Evolutionary conservation across 768 basidiomycete genomes (phyloP).

Genomic region (Termitomyces sp.): DNA sequence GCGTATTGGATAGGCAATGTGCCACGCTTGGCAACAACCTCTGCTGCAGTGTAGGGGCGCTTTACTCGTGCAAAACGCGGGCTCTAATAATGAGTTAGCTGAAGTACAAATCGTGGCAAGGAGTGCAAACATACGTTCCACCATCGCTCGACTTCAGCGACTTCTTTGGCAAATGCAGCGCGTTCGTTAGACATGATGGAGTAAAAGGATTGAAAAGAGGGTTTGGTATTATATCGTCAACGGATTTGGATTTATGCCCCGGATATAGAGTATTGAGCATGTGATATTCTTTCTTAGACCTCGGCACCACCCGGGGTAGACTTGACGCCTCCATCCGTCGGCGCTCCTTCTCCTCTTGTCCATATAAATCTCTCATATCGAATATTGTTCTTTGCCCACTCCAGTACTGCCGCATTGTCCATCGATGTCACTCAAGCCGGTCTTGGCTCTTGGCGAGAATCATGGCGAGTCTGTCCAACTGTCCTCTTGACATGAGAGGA

Average conservation of each 20-base stretch:
- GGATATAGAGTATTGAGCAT: constrained; percentile 28
- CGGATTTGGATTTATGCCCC: constrained; percentile 15
- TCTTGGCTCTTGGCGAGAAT: neutral
- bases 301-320: constrained; percentile 9
- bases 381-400: neutral
- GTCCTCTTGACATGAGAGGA: neutral
- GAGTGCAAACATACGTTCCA: constrained; percentile 64
- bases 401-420: neutral
- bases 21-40: constrained; percentile 93
- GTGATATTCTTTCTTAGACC: constrained; percentile 33
- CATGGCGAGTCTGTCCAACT: neutral
- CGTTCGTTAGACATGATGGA: constrained; percentile 59
- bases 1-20: constrained; percentile 84
- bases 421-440: neutral
- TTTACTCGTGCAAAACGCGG: constrained; percentile 84
- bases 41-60: constrained; percentile 88
- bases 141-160: constrained; percentile 84
- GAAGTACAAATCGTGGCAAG: constrained; percentile 5
- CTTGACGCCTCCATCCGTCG: constrained; percentile 16
- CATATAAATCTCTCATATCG: neutral
- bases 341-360: constrained; percentile 9
- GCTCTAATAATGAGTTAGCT: constrained; percentile 39
- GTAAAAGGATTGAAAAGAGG: constrained; percentile 12
- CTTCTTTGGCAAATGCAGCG: constrained; percentile 72
- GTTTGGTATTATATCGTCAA: constrained; percentile 22